Percentiles rank a stretch among this genome's conserved stretches.
Evolutionary conservation across 1,284 basidiomycete species (phyloP).

Genomic region (Cryptococcus deneoformans): DNA sequence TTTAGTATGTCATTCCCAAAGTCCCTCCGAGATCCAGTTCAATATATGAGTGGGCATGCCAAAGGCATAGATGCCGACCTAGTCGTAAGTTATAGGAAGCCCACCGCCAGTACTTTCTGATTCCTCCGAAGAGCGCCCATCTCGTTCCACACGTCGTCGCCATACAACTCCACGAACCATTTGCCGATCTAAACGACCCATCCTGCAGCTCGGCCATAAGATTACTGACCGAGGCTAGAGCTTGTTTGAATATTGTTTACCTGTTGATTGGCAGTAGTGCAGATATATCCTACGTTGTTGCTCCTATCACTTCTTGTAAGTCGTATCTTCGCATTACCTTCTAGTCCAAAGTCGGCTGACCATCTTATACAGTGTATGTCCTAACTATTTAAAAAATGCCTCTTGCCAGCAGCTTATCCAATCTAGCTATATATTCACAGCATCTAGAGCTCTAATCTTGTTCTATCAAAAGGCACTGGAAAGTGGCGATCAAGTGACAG

Average conservation of each 20-base stretch:
- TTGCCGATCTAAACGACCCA: conserved; percentile 31
- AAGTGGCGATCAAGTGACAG: conserved; percentile 16
- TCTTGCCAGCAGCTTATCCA: too few relatives aligned
- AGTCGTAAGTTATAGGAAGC: conserved; percentile 20
- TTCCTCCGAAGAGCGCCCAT: conserved; percentile 23
- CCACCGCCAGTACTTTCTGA: background rate
- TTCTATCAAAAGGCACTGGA: conserved; percentile 32
- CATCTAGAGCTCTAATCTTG: conserved; percentile 29
- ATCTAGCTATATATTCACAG: conserved; percentile 28
- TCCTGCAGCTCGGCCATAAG: conserved; percentile 23
- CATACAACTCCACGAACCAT: conserved; percentile 42
- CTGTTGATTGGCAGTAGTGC: conserved; percentile 26
- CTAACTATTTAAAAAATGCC: too few relatives aligned
- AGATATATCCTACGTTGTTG: conserved; percentile 28
- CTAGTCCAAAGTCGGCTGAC: too few relatives aligned
- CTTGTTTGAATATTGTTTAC: conserved; percentile 30
- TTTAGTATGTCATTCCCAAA: conserved; percentile 29
- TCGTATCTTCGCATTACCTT: background rate
- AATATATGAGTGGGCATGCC: conserved; percentile 17
- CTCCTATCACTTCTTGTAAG: conserved; percentile 31
- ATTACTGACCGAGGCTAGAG: conserved; percentile 28
- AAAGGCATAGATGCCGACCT: conserved; percentile 36
- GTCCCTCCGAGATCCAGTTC: conserved; percentile 34
- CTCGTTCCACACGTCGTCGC: conserved; percentile 29
- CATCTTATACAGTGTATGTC: too few relatives aligned